These are phyloP conservation scores for Lycium barbarum DNA, from an alignment of 257 asterid species.

Conservation along the genomic window DNA sequence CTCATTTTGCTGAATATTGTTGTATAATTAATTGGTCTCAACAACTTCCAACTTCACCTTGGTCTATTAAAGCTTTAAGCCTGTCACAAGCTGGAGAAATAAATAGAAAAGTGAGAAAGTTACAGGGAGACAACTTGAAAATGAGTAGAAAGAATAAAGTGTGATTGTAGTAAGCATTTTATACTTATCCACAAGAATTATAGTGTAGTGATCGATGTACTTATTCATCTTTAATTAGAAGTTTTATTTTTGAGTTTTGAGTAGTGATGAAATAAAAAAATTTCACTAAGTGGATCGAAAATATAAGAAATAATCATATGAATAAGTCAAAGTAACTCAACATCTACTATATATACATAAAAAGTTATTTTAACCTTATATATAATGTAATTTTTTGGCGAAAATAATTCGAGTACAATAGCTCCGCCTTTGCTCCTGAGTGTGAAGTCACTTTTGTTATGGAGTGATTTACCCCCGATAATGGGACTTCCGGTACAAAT, in stretches of 20 bases:
- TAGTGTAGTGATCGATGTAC: too few relatives aligned
- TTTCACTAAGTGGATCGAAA: background rate
- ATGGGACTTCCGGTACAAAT: background rate
- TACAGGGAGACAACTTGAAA: background rate
- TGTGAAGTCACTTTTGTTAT: too few relatives aligned
- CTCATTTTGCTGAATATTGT: background rate
- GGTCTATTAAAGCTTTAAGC: background rate
- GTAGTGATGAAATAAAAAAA: accelerated
- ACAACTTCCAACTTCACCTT: background rate
- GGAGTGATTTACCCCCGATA: background rate
- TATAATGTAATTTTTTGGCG: background rate
- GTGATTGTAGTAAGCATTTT: background rate
- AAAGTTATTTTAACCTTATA: too few relatives aligned
- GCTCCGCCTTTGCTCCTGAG: too few relatives aligned
- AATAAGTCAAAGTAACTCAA: background rate
- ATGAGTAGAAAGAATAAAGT: background rate
- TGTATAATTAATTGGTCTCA: background rate
- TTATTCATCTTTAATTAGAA: too few relatives aligned
- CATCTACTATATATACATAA: too few relatives aligned
- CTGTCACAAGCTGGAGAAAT: background rate
- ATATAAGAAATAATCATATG: background rate
- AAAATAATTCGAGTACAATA: too few relatives aligned
- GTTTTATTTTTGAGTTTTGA: background rate
- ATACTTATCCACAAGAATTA: too few relatives aligned
- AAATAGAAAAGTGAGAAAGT: background rate